Conservation (phyloP, 106 monocot genomes). For the Platanthera guangdongensis region DNA sequence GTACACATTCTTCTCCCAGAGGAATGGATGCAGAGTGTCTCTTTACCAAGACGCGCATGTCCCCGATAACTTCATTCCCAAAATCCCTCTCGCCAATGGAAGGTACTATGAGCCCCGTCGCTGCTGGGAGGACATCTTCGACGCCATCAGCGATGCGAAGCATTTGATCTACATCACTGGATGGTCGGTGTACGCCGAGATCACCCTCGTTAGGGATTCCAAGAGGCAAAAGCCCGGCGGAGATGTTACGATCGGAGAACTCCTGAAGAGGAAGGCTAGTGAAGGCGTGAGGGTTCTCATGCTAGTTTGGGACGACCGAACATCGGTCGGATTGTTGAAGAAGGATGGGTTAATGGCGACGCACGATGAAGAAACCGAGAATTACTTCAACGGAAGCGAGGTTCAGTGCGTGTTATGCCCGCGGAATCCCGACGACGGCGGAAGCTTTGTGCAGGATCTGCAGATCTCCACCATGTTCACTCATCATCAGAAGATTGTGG, state of each 20-base stretch:
- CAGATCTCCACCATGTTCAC: constrained; percentile 26
- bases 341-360: constrained; percentile 25
- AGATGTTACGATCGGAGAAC: constrained; percentile 22
- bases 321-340: constrained; percentile 19
- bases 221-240: constrained; percentile 24
- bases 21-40: constrained; percentile 19
- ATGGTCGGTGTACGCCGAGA: constrained; percentile 26
- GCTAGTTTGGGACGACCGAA: constrained; percentile 30
- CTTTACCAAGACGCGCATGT: constrained; percentile 22
- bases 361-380: constrained; percentile 21
- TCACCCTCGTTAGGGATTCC: constrained; percentile 18
- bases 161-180: constrained; percentile 29
- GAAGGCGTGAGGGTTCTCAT: constrained; percentile 26
- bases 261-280: constrained; percentile 23
- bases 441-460: constrained; percentile 24
- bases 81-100: constrained; percentile 20
- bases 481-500: constrained; percentile 30
- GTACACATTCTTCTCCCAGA: constrained; percentile 21
- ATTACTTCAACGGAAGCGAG: constrained; percentile 13
- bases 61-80: constrained; percentile 22
- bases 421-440: constrained; percentile 22
- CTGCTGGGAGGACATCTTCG: constrained; percentile 26
- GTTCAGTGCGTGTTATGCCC: constrained; percentile 24
- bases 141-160: constrained; percentile 20
- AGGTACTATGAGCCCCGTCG: constrained; percentile 17